Conservation (phyloP, 257 asterid species). For the Petunia axillaris region DNA sequence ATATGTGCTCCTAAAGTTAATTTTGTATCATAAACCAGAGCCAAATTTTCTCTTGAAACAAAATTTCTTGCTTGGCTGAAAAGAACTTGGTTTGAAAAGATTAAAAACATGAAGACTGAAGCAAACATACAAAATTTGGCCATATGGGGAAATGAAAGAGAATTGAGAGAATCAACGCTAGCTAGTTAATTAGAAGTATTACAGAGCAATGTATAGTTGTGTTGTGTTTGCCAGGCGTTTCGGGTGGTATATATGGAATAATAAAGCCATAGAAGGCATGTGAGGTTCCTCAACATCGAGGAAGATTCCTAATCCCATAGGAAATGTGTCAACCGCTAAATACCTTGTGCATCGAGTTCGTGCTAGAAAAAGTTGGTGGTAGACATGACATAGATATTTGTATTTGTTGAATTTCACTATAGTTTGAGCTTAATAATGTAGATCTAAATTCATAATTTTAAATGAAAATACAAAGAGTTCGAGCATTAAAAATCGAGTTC, state of each 20-base stretch:
- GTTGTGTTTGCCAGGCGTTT: neutral
- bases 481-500: too few relatives aligned
- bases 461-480: too few relatives aligned
- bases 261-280: constrained; percentile 47
- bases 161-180: constrained; percentile 16
- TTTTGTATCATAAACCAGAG: neutral
- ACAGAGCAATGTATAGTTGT: constrained; percentile 6
- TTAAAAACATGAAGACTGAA: constrained; percentile 32
- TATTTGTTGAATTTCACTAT: too few relatives aligned
- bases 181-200: neutral
- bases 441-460: too few relatives aligned
- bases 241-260: constrained; percentile 43
- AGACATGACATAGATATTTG: neutral
- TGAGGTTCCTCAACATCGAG: constrained; percentile 47
- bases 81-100: constrained; percentile 39
- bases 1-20: neutral
- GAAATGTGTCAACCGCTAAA: neutral
- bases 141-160: constrained; percentile 23
- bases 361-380: neutral
- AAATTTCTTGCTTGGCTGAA: constrained; percentile 43
- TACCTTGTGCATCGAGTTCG: neutral
- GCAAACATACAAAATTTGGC: constrained; percentile 35
- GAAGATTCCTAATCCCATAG: constrained; percentile 49
- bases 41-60: constrained; percentile 2
- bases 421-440: too few relatives aligned